A percentile compares a stretch with the other conserved stretches of the same genome.
These are phyloP conservation scores for Decorospora gaudefroyi DNA, from an alignment of 2,329 filamentous ascomycete genomes.

Conservation along the genomic window DNA sequence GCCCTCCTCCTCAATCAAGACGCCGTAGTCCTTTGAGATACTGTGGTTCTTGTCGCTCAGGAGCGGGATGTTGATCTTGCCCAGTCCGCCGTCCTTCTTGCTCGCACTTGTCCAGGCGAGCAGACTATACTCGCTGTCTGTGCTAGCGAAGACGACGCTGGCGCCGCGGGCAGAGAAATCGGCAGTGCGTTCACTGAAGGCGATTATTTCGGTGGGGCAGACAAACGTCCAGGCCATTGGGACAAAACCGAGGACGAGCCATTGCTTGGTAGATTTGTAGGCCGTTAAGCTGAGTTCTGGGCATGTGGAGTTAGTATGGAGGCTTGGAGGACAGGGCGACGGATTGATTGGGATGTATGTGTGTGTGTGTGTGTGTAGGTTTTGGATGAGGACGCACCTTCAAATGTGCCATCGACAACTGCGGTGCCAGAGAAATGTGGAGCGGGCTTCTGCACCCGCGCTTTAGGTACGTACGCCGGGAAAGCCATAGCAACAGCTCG, in stretches of 20 bases:
- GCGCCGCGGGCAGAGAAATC: constrained; percentile 65
- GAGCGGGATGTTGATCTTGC: constrained; percentile 64
- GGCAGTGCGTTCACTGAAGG: constrained; percentile 64
- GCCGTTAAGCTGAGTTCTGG: constrained; percentile 46
- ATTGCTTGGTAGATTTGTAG: constrained; percentile 54
- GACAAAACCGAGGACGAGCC: constrained; percentile 69
- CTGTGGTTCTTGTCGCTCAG: constrained; percentile 65
- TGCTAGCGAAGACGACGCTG: constrained; percentile 63
- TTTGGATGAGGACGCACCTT: constrained; percentile 36
- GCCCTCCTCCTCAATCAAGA: constrained; percentile 66
- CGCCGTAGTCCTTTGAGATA: constrained; percentile 65
- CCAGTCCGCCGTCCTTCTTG: constrained; percentile 65
- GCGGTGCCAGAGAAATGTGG: constrained; percentile 47
- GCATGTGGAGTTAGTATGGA: constrained; percentile 13
- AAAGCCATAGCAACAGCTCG: constrained; percentile 34
- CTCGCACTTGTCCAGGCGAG: constrained; percentile 63
- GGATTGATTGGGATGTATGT: not conserved
- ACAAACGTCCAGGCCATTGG: constrained; percentile 72
- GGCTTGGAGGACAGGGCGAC: constrained; percentile 3
- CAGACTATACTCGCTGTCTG: constrained; percentile 63
- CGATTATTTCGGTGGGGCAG: constrained; percentile 68
- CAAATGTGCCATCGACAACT: constrained; percentile 49
- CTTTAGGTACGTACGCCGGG: constrained; percentile 44
- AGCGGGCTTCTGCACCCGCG: constrained; percentile 49
- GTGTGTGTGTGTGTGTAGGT: not conserved